Conservation (phyloP, 2,329 filamentous ascomycete species). For the Geosmithia putterillii region DNA sequence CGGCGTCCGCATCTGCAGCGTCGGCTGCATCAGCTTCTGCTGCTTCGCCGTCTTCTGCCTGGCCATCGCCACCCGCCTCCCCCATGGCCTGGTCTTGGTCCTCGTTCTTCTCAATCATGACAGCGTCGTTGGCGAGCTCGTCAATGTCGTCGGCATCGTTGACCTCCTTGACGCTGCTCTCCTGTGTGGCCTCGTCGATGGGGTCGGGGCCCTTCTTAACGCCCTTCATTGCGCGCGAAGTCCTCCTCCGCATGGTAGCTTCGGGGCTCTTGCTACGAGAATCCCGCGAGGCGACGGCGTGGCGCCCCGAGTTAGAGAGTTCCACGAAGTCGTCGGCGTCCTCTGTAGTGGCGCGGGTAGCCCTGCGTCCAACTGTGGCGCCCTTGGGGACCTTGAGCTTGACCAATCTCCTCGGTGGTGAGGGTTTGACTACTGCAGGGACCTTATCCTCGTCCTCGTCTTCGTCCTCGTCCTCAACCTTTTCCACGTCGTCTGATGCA, state of each 20-base stretch:
- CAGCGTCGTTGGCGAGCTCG: slow-evolving; percentile 21
- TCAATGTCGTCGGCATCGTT: slow-evolving; percentile 22
- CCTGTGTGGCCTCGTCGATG: slow-evolving; percentile 40
- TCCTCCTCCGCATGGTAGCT: slow-evolving; percentile 25
- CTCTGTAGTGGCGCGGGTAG: slow-evolving; percentile 40
- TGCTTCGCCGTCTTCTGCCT: slow-evolving; percentile 17
- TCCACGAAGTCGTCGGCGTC: slow-evolving; percentile 44
- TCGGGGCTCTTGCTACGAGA: slow-evolving; percentile 47
- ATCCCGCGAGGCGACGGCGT: slow-evolving; percentile 34
- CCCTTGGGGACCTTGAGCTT: slow-evolving; percentile 28
- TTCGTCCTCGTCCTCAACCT: slow-evolving; percentile 14
- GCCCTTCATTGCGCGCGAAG: slow-evolving; percentile 38
- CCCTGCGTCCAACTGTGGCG: slow-evolving; percentile 24
- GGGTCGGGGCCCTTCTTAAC: slow-evolving; percentile 34
- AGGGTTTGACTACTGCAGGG: slow-evolving; percentile 11
- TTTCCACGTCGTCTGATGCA: neutral
- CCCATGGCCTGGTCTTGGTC: slow-evolving; percentile 16
- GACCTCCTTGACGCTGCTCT: slow-evolving; percentile 27
- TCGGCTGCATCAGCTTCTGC: slow-evolving; percentile 25
- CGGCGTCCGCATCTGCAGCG: slow-evolving; percentile 21
- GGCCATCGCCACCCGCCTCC: slow-evolving; percentile 9
- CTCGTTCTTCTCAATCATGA: slow-evolving; percentile 14
- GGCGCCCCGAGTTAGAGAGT: slow-evolving; percentile 48
- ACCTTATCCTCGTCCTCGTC: slow-evolving; percentile 13
- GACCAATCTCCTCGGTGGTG: slow-evolving; percentile 24